Conservation (phyloP, 1,139 yeast species). For the Nakaseomyces sp. region DNA sequence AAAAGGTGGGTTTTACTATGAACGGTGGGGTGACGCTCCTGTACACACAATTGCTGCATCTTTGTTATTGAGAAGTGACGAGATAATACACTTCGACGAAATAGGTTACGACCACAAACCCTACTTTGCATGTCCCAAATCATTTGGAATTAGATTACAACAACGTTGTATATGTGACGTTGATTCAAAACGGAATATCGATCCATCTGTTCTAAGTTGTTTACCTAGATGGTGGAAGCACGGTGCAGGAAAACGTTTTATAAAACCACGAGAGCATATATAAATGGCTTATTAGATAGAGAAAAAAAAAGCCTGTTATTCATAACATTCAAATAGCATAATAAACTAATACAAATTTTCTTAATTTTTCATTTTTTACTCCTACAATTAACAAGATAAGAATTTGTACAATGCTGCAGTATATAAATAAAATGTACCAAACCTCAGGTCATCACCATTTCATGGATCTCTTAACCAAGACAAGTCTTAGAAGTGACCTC, state of each 20-base stretch:
- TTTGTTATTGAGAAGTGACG: conserved; percentile 54
- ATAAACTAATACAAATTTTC: no score
- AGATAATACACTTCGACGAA: conserved; percentile 84
- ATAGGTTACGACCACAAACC: conserved; percentile 84
- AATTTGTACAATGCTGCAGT: background rate
- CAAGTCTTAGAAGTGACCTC: conserved; percentile 54
- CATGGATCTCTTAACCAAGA: conserved; percentile 58
- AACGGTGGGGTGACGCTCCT: conserved; percentile 98
- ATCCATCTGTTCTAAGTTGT: conserved; percentile 60
- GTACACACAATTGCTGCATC: conserved; percentile 77
- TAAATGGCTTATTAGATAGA: background rate
- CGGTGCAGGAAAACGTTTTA: conserved; percentile 41
- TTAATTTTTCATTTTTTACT: no score
- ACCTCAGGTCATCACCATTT: conserved; percentile 84
- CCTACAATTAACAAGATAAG: no score
- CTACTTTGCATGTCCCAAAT: conserved; percentile 69
- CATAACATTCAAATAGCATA: background rate
- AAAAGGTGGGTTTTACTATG: conserved; percentile 80
- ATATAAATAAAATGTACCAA: conserved; percentile 48
- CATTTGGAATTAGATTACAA: conserved; percentile 39
- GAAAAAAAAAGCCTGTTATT: background rate
- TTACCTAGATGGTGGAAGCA: conserved; percentile 79
- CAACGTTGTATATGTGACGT: conserved; percentile 66
- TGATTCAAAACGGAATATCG: conserved; percentile 43
- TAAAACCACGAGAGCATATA: conserved; percentile 15